Evolutionary conservation across 73 alveolate species (phyloP).

Genomic region (Paramecium primaurelia): DNA sequence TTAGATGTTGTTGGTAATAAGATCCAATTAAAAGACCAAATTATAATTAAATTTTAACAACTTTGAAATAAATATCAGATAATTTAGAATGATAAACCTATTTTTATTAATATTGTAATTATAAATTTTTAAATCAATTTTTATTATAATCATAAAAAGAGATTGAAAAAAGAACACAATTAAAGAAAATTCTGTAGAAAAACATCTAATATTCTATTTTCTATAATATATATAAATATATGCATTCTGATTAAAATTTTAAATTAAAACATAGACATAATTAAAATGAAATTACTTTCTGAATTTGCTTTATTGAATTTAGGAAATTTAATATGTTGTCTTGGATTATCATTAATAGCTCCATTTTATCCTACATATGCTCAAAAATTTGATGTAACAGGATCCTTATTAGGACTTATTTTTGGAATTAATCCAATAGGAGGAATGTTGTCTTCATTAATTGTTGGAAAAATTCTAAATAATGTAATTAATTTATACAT

Average conservation of each 20-base stretch:
- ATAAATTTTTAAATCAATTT: background rate
- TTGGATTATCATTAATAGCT: slow-evolving; percentile 15
- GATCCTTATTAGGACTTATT: background rate
- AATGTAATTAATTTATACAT: background rate
- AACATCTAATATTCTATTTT: background rate
- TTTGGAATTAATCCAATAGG: slow-evolving; percentile 22
- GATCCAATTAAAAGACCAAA: background rate
- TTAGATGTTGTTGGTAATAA: slow-evolving; percentile 41
- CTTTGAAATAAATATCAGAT: background rate
- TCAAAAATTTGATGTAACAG: background rate
- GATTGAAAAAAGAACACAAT: no score
- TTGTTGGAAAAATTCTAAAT: background rate
- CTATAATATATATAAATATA: background rate
- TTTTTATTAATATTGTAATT: background rate
- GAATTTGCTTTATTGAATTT: background rate
- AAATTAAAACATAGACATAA: background rate
- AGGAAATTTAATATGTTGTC: background rate
- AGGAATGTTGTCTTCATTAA: background rate
- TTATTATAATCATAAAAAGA: background rate
- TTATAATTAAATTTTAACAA: background rate
- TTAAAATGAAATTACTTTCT: background rate
- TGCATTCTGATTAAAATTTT: background rate
- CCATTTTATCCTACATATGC: slow-evolving; percentile 46
- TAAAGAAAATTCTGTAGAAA: background rate
- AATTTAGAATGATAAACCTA: background rate